phyloP scores from a whole-genome alignment of 78 protist species.

The Dictyostelium discoideum region dicty_2.7 NC_007090.3:3062501-3063000 shows the following conservation, averaged over 20 bases:
- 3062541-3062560: no score
- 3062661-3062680: not conserved
- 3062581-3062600: no score
- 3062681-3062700: not conserved
- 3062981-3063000: conserved; percentile 31
- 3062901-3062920: conserved; percentile 58
- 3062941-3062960: not conserved
- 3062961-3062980: conserved; percentile 20
- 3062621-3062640: not conserved
- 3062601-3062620: no score
- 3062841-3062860: conserved; percentile 51
- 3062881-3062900: conserved; percentile 49
- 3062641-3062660: not conserved
- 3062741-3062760: no score
- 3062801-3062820: not conserved
- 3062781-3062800: no score
- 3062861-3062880: conserved; percentile 9
- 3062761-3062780: no score
- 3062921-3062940: conserved; percentile 32
- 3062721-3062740: no score
- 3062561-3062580: no score
- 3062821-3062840: conserved; percentile 20
- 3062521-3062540: no score
- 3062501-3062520: no score
- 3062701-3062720: not conserved